Evolutionary conservation across 106 monocot genomes (phyloP).

Genomic region (Acorus gramineus): DNA sequence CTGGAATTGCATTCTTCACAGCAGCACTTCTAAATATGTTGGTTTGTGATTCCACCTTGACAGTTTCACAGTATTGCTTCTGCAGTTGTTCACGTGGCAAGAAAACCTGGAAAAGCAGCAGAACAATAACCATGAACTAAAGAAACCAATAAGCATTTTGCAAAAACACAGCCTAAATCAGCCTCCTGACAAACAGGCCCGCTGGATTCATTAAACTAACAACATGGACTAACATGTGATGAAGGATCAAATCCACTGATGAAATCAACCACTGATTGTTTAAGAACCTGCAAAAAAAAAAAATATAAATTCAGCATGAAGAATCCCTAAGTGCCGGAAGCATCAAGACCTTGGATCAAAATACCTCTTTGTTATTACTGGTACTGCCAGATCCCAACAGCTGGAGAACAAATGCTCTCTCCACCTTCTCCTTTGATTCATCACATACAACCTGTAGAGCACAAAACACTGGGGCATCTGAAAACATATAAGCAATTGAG

Average conservation of each 20-base stretch:
- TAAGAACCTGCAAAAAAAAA: conserved; percentile 39
- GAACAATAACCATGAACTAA: background rate
- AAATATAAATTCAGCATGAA: background rate
- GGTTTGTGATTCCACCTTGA: conserved; percentile 17
- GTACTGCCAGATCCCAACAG: conserved; percentile 26
- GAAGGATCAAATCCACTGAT: conserved; percentile 69
- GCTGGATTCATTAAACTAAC: too few species aligned
- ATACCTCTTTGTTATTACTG: conserved; percentile 39
- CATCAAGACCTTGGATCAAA: background rate
- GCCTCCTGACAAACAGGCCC: too few species aligned
- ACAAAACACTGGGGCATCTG: background rate
- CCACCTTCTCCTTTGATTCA: conserved; percentile 32
- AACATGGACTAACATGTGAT: conserved; percentile 40
- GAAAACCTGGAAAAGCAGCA: conserved; percentile 29
- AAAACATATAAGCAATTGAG: background rate
- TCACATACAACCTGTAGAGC: conserved; percentile 36
- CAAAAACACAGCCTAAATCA: background rate
- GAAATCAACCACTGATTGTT: conserved; percentile 58
- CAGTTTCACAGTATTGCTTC: conserved; percentile 18
- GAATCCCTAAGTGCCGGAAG: too few species aligned
- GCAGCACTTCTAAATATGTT: conserved; percentile 34
- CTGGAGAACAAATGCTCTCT: conserved; percentile 39
- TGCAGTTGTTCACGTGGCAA: conserved; percentile 44
- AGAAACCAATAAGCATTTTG: background rate
- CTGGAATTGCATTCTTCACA: conserved; percentile 55